phyloP scores from a whole-genome alignment of 495 filamentous ascomycete genomes.

The Choiromyces venosus region DNA sequence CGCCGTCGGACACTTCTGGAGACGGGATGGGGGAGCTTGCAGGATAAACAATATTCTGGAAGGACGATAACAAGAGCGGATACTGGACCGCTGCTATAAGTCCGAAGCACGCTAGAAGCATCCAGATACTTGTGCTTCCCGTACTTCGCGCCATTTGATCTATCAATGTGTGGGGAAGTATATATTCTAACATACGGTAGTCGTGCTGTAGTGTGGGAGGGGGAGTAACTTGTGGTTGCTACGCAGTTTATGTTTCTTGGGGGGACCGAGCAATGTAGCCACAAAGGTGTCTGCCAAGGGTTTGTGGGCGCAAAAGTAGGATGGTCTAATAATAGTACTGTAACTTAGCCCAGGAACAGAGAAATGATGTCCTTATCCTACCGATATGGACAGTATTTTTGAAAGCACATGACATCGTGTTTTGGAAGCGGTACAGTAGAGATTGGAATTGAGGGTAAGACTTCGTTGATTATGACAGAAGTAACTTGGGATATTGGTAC shows the following conservation, averaged over 20 bases:
- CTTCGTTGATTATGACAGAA: neutral
- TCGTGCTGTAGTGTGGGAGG: conserved; percentile 2
- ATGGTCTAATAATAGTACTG: neutral
- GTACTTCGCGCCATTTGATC: neutral
- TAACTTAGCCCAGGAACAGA: neutral
- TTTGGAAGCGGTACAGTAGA: neutral
- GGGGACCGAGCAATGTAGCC: conserved; percentile 15
- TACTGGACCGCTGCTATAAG: conserved; percentile 32
- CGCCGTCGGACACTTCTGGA: neutral
- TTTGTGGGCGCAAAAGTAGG: neutral
- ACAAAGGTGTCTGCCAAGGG: conserved; percentile 33
- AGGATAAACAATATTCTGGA: conserved; percentile 7
- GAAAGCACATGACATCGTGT: neutral
- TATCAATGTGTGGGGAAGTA: neutral
- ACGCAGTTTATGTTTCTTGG: conserved; percentile 9
- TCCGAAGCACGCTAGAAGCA: conserved; percentile 25
- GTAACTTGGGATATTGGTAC: neutral
- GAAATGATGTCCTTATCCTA: neutral
- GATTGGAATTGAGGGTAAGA: neutral
- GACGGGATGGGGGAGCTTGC: neutral
- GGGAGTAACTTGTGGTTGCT: neutral
- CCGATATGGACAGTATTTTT: neutral
- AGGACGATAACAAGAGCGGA: conserved; percentile 21
- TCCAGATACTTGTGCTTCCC: conserved; percentile 7
- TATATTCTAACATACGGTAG: conserved; percentile 13